phyloP scores from a whole-genome alignment of 129 eudicot species.

The Sambucus nigra region DNA sequence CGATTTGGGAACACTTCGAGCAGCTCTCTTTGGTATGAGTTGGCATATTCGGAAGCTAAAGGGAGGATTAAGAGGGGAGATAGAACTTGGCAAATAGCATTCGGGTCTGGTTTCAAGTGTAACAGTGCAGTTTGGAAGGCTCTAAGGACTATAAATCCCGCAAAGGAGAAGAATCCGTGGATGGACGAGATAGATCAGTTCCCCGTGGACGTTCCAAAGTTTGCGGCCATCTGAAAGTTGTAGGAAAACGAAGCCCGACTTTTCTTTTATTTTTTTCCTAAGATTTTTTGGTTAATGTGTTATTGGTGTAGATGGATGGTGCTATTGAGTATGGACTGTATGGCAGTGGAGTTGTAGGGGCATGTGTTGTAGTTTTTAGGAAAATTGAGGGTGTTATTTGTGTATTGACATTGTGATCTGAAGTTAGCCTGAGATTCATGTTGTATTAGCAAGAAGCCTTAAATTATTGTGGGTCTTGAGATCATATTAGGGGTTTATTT shows the following conservation, averaged over 20 bases:
- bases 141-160: constrained; percentile 60
- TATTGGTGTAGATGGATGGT: too few relatives aligned
- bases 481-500: background rate
- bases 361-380: constrained; percentile 1
- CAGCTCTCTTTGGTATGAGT: constrained; percentile 84
- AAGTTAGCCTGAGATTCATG: background rate
- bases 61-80: constrained; percentile 80
- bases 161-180: constrained; percentile 81
- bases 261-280: background rate
- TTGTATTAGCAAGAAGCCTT: background rate
- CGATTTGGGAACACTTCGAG: constrained; percentile 85
- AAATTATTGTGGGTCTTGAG: background rate
- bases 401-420: background rate
- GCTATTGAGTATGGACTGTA: too few relatives aligned
- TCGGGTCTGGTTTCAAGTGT: constrained; percentile 84
- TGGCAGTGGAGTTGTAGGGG: background rate
- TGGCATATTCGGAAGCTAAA: constrained; percentile 80
- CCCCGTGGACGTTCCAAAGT: constrained; percentile 78
- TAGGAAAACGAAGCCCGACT: background rate
- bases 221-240: constrained; percentile 37
- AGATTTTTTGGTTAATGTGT: background rate
- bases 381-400: background rate
- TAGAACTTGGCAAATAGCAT: constrained; percentile 86
- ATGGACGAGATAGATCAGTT: constrained; percentile 56
- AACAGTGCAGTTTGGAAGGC: constrained; percentile 94